Evolutionary conservation across 1,139 yeast genomes (phyloP).

Genomic region (Citeromyces hawaiiensis): DNA sequence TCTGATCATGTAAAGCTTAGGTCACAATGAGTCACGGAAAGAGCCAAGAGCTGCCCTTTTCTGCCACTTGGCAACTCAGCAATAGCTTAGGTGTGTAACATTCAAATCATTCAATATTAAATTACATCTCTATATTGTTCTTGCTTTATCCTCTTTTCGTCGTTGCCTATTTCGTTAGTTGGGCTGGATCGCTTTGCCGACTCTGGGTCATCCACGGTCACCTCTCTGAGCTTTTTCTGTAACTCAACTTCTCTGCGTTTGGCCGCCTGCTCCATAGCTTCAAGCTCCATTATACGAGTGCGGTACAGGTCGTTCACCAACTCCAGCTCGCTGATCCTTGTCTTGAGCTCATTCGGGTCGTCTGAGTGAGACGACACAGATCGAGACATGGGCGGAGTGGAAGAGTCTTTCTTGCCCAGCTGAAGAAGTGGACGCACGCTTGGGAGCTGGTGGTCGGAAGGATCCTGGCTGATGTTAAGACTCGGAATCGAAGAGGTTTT

Average conservation of each 20-base stretch:
- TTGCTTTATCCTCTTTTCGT: too few species aligned
- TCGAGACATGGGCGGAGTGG: slow-evolving; percentile 1
- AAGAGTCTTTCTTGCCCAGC: slow-evolving; percentile 2
- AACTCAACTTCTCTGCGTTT: slow-evolving; percentile 35
- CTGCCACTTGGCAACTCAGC: too few species aligned
- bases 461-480: slow-evolving; percentile 3
- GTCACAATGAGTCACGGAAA: too few species aligned
- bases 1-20: too few species aligned
- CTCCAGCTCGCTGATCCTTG: slow-evolving; percentile 81
- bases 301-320: slow-evolving; percentile 78
- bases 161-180: too few species aligned
- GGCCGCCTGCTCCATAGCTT: slow-evolving; percentile 51
- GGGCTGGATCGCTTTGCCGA: too few species aligned
- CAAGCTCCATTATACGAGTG: slow-evolving; percentile 71
- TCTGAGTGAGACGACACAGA: slow-evolving; percentile 13
- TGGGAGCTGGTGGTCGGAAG: slow-evolving; percentile 5
- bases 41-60: too few species aligned
- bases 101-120: too few species aligned
- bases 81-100: too few species aligned
- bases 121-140: too few species aligned
- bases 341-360: slow-evolving; percentile 43
- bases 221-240: slow-evolving; percentile 34
- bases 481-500: slow-evolving; percentile 5
- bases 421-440: slow-evolving; percentile 6
- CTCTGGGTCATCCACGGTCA: too few species aligned